Conservation (phyloP, 768 basidiomycete species). For the Rhodotorula babjevae region DNA sequence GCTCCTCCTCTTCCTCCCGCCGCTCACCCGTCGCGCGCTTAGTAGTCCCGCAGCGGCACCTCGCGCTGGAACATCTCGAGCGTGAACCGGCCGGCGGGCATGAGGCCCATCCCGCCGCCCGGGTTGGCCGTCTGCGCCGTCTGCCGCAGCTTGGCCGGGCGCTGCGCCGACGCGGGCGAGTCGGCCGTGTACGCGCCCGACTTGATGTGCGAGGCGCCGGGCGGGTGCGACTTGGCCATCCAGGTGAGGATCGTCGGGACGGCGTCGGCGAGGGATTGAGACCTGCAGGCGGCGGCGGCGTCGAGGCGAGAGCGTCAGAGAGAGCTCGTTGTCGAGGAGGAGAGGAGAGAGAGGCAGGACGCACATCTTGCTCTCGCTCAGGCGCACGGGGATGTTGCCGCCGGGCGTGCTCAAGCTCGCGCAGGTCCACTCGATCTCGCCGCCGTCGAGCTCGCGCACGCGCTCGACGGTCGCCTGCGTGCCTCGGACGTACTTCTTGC, state of each 20-base stretch:
- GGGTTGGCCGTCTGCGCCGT: constrained; percentile 10
- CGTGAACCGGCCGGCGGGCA: constrained; percentile 21
- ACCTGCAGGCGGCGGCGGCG: neutral
- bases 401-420: constrained; percentile 35
- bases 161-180: constrained; percentile 1
- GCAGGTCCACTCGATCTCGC: constrained; percentile 25
- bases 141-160: constrained; percentile 9
- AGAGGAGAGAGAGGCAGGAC: neutral
- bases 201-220: constrained; percentile 1
- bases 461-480: constrained; percentile 22
- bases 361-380: constrained; percentile 32
- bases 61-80: constrained; percentile 26
- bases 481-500: constrained; percentile 32
- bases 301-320: neutral
- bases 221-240: constrained; percentile 24
- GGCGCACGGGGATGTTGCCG: constrained; percentile 31
- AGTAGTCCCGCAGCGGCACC: constrained; percentile 25
- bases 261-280: constrained; percentile 27
- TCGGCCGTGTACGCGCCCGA: constrained; percentile 10
- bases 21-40: no score
- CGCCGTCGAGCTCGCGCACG: constrained; percentile 22
- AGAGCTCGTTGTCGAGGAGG: neutral
- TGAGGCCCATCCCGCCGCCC: constrained; percentile 22
- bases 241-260: constrained; percentile 21
- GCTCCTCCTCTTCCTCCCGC: no score